These are phyloP conservation scores for Neurospora sp. DNA, from an alignment of 495 filamentous ascomycete species.

Conservation along the genomic window DNA sequence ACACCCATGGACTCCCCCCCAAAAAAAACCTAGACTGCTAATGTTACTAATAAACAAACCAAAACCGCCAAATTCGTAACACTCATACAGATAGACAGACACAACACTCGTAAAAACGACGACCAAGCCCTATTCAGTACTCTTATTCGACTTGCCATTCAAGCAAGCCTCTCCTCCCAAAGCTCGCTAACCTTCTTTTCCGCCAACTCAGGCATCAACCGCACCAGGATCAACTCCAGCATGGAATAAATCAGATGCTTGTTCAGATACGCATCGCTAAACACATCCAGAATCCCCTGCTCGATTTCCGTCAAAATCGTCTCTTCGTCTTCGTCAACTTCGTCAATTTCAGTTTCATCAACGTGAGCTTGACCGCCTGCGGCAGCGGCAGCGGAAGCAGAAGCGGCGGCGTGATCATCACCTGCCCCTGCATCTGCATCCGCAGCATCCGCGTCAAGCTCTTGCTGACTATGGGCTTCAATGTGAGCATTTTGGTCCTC, in stretches of 20 bases:
- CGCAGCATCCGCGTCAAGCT: neutral
- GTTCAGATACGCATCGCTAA: conserved; percentile 77
- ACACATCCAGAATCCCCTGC: conserved; percentile 54
- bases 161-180: conserved; percentile 58
- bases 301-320: conserved; percentile 38
- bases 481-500: neutral
- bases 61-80: neutral
- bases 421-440: neutral
- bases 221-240: conserved; percentile 66
- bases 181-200: conserved; percentile 63
- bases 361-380: neutral
- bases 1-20: neutral
- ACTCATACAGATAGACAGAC: neutral
- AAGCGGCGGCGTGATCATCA: neutral
- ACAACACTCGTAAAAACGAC: neutral
- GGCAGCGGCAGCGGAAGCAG: neutral
- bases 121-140: neutral
- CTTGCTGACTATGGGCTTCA: neutral
- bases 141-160: conserved; percentile 9
- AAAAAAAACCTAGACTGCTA: neutral
- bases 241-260: conserved; percentile 75
- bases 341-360: conserved; percentile 1
- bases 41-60: neutral
- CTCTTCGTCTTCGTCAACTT: conserved; percentile 20
- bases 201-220: conserved; percentile 74